phyloP scores from a whole-genome alignment of 1,139 yeast species.

The Candida sojae region DNA sequence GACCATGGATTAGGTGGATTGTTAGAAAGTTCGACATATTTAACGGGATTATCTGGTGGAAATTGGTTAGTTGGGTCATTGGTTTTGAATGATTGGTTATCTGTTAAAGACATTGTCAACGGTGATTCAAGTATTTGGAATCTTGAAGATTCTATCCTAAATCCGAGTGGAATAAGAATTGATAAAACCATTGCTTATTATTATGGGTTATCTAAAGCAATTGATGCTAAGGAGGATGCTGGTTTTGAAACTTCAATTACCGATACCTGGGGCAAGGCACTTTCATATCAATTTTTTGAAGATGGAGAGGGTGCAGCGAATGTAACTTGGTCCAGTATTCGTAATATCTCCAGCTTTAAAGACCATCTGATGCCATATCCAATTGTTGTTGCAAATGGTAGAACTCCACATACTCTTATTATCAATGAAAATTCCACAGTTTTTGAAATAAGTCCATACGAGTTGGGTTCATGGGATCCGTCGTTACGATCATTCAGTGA shows the following conservation, averaged over 20 bases:
- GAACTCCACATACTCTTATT: slow-evolving; percentile 36
- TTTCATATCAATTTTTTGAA: slow-evolving; percentile 14
- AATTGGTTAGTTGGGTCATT: slow-evolving; percentile 45
- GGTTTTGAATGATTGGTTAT: slow-evolving; percentile 40
- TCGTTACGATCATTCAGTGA: slow-evolving; percentile 32
- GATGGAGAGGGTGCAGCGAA: slow-evolving; percentile 27
- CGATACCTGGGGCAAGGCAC: slow-evolving; percentile 48
- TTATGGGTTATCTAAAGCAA: slow-evolving; percentile 25
- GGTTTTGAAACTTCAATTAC: slow-evolving; percentile 42
- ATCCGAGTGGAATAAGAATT: slow-evolving; percentile 33
- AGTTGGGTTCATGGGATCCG: slow-evolving; percentile 50
- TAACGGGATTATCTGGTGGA: slow-evolving; percentile 48
- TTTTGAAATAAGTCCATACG: slow-evolving; percentile 43
- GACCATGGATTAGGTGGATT: slow-evolving; percentile 40
- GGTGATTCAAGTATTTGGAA: slow-evolving; percentile 36
- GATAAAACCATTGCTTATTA: slow-evolving; percentile 37
- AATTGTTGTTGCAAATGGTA: slow-evolving; percentile 40
- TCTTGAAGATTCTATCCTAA: slow-evolving; percentile 40
- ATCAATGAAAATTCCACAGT: slow-evolving; percentile 42
- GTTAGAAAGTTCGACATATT: slow-evolving; percentile 39
- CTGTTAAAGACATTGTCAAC: slow-evolving; percentile 34
- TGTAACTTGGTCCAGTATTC: slow-evolving; percentile 41
- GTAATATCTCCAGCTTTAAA: slow-evolving; percentile 27
- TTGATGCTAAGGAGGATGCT: slow-evolving; percentile 34
- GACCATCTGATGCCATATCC: slow-evolving; percentile 45